Evolutionary conservation across 257 asterid species (phyloP), one percentile per base, ranked within the genome.

Genomic region (Solanum pimpinellifolium): DNA sequence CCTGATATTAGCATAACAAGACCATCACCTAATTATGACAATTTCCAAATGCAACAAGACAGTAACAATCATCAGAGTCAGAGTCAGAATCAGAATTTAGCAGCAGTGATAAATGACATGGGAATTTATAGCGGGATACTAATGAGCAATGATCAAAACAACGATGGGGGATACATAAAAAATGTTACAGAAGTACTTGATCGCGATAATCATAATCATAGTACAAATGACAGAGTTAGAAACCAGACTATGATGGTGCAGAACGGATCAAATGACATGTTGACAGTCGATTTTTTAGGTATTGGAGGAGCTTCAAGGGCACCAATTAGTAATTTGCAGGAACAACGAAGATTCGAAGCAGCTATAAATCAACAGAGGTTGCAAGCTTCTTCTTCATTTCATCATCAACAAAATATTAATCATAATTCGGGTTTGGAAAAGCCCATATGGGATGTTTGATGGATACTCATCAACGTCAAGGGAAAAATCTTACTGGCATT

Each of bases 221-320:
- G 89, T 85, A 90, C 69, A 37, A 89, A 74, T 52, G 83, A 84
- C 0, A 9, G 89, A 49, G 11, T 76, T 1, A 60, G 89, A 33
- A 88, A 86, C 25, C 75, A 78, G 5, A 72, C 91, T 11, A 83
- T 92, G 44, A 41, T 93, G 35, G 91, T 86, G 20, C 91, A 90
- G 16, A 66, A 81, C 29, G 93, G 91, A 80, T 37, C 27, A 14
- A 86, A 87, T 27, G 93, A 92, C 41, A 91, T 94, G 89, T 90
- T 91, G 90, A 95, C 98, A 20, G 98, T 96, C 3, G 99, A 96
- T 91, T 95, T 96, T 94, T 82, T 96, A 90, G 99, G 98, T 35
- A 91, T 94, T 2, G 98, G 98, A 42, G 97, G 96, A 81, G 11
- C 44, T 31, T 88, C 98, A 6, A 87, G 95, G 87, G 86, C 93